Evolutionary conservation across 345 rosid genomes (phyloP).

Genomic region (Eutrema heterophyllum): DNA sequence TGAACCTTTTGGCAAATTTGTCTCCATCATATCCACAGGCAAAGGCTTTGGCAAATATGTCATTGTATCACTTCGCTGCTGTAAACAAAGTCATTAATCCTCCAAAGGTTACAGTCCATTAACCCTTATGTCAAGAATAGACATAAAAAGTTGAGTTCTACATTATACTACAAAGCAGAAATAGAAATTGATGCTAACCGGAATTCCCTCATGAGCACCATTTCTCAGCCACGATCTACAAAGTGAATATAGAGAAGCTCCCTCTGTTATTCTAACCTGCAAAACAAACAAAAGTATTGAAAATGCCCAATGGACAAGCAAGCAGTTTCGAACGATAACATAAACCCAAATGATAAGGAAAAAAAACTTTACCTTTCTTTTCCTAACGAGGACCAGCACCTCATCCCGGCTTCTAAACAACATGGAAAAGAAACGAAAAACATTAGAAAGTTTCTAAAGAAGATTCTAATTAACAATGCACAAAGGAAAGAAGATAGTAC

Average conservation of each 20-base stretch:
- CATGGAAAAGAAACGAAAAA: conserved; percentile 7
- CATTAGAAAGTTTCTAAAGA: not conserved
- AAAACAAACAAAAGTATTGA: conserved; percentile 15
- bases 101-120: not conserved
- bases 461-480: not conserved
- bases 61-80: conserved; percentile 51
- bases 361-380: conserved; percentile 51
- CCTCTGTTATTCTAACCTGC: conserved; percentile 76
- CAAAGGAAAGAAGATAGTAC: conserved; percentile 28
- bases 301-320: not conserved
- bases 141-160: not conserved
- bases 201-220: conserved; percentile 64
- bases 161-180: not conserved
- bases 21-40: conserved; percentile 42
- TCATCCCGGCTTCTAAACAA: conserved; percentile 54
- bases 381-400: conserved; percentile 42
- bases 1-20: conserved; percentile 37
- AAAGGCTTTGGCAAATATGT: conserved; percentile 76
- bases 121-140: not conserved
- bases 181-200: conserved; percentile 39
- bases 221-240: conserved; percentile 95
- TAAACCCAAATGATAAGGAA: not conserved
- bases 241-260: conserved; percentile 72
- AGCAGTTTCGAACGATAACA: not conserved
- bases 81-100: conserved; percentile 5